phyloP scores from a whole-genome alignment of 169 alveolate genomes.

The Sarcocystis neurona region DNA sequence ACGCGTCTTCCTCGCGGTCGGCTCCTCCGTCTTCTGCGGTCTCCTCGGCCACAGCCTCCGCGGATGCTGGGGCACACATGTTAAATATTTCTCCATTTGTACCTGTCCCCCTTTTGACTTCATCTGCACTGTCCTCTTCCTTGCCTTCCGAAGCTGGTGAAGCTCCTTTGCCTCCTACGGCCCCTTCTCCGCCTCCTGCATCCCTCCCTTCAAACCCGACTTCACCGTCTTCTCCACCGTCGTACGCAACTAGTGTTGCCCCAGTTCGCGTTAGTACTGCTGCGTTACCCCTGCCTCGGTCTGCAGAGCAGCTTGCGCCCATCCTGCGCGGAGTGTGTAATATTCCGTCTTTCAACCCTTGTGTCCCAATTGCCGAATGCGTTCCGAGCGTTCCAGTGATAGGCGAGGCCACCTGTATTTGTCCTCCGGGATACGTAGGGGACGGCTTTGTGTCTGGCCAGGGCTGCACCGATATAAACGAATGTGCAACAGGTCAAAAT shows the following conservation, averaged over 20 bases:
- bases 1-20: too few relatives aligned
- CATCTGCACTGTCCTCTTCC: too few relatives aligned
- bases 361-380: slow-evolving; percentile 41
- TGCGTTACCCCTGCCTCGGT: neutral
- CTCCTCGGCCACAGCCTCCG: too few relatives aligned
- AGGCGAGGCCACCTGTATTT: slow-evolving; percentile 69
- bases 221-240: slow-evolving; percentile 12
- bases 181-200: too few relatives aligned
- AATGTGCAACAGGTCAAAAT: slow-evolving; percentile 64
- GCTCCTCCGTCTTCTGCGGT: too few relatives aligned
- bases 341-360: slow-evolving; percentile 48
- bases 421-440: slow-evolving; percentile 70
- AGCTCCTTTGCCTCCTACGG: too few relatives aligned
- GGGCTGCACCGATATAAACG: slow-evolving; percentile 71
- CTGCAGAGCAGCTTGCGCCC: slow-evolving; percentile 33
- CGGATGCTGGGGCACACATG: too few relatives aligned
- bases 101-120: too few relatives aligned
- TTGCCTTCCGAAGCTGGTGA: too few relatives aligned
- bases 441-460: slow-evolving; percentile 68
- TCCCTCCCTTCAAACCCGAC: too few relatives aligned
- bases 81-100: too few relatives aligned
- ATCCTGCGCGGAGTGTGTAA: slow-evolving; percentile 49
- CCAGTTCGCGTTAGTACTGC: neutral
- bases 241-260: neutral
- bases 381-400: slow-evolving; percentile 60